phyloP scores from a whole-genome alignment of 345 rosid genomes.

The Theobroma cacao region DNA sequence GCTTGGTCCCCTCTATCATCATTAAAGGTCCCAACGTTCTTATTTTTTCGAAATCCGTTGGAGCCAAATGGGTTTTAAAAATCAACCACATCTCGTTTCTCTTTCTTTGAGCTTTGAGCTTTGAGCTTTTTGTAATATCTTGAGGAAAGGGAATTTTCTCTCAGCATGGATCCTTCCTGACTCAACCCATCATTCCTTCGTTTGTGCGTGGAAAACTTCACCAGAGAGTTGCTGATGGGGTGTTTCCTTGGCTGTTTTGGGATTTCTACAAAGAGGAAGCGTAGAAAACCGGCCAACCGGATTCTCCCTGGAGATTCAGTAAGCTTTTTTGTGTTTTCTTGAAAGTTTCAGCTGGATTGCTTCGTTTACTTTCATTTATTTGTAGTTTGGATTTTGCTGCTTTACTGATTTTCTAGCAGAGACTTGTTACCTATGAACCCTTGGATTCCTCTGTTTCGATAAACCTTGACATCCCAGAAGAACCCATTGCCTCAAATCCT shows the following conservation, averaged over 20 bases:
- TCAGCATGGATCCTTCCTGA: neutral
- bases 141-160: neutral
- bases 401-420: constrained; percentile 31
- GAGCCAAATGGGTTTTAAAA: constrained; percentile 30
- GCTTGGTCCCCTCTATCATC: constrained; percentile 17
- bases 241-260: constrained; percentile 92
- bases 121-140: neutral
- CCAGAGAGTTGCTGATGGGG: constrained; percentile 48
- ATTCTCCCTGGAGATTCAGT: constrained; percentile 58
- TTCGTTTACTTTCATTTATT: neutral
- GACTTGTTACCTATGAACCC: constrained; percentile 43
- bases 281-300: constrained; percentile 40
- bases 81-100: neutral
- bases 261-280: constrained; percentile 54
- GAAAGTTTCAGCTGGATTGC: neutral
- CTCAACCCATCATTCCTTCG: neutral
- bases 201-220: neutral
- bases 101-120: neutral
- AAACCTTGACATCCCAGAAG: constrained; percentile 23
- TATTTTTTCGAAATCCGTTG: constrained; percentile 58
- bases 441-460: constrained; percentile 45
- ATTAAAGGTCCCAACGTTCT: constrained; percentile 68
- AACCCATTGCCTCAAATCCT: constrained; percentile 28
- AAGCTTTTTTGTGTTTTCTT: constrained; percentile 13
- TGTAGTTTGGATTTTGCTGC: neutral